A percentile compares a stretch with the other conserved stretches of the same genome.
phyloP scores from a whole-genome alignment of 2,329 filamentous ascomycete species.

The Trichoderma lentiforme region DNA sequence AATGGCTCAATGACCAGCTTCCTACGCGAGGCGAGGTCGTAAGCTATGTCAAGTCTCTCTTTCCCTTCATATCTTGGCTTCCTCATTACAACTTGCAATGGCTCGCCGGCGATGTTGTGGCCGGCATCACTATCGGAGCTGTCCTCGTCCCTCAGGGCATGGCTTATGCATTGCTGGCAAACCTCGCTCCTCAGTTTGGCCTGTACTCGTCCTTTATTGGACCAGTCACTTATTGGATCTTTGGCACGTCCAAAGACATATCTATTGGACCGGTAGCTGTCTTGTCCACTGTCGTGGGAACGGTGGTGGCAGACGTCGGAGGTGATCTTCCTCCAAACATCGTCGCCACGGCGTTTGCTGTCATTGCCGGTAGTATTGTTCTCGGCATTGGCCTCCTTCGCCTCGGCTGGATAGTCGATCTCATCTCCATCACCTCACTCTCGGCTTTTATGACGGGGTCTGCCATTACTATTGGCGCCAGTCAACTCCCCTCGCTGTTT shows the following conservation, averaged over 20 bases:
- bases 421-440: constrained; percentile 86
- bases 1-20: constrained; percentile 65
- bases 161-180: constrained; percentile 85
- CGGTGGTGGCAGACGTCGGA: constrained; percentile 66
- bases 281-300: constrained; percentile 86
- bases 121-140: constrained; percentile 60
- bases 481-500: constrained; percentile 79
- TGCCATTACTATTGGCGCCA: constrained; percentile 79
- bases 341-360: constrained; percentile 73
- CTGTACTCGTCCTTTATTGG: constrained; percentile 90
- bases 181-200: constrained; percentile 77
- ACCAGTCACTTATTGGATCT: constrained; percentile 93
- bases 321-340: constrained; percentile 58
- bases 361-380: constrained; percentile 76
- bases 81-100: constrained; percentile 83
- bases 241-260: constrained; percentile 97
- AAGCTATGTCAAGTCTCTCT: constrained; percentile 67
- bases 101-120: constrained; percentile 84
- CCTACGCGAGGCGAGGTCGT: constrained; percentile 55
- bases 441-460: constrained; percentile 97
- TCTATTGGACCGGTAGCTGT: constrained; percentile 96
- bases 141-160: constrained; percentile 92
- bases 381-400: constrained; percentile 74
- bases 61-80: constrained; percentile 92
- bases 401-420: constrained; percentile 85